Evolutionary conservation across 2,329 filamentous ascomycete species (phyloP).

Genomic region (Leptographium galeiforme): DNA sequence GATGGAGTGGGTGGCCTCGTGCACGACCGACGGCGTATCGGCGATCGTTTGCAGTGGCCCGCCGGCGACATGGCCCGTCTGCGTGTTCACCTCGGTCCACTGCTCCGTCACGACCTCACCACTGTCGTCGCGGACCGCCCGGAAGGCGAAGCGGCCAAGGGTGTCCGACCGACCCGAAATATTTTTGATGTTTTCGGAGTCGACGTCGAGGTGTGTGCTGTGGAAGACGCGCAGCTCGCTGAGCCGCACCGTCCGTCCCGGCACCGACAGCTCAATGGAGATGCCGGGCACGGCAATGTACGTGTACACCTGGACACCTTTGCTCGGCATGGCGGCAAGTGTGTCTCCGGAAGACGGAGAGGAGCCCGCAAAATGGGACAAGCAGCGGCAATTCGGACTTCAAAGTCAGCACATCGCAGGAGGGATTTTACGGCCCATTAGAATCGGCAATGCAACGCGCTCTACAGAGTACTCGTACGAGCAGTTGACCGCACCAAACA

Average conservation of each 20-base stretch:
- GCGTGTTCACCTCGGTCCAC: slow-evolving; percentile 30
- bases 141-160: slow-evolving; percentile 29
- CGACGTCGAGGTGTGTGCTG: slow-evolving; percentile 29
- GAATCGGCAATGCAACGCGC: too few relatives aligned
- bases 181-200: slow-evolving; percentile 26
- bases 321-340: slow-evolving; percentile 24
- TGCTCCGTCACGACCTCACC: slow-evolving; percentile 26
- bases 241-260: slow-evolving; percentile 20
- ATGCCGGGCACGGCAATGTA: slow-evolving; percentile 25
- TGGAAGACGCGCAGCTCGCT: slow-evolving; percentile 21
- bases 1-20: slow-evolving; percentile 21
- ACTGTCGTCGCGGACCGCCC: slow-evolving; percentile 19
- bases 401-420: too few relatives aligned
- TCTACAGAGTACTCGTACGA: too few relatives aligned
- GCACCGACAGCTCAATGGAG: slow-evolving; percentile 30
- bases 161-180: slow-evolving; percentile 28
- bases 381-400: neutral
- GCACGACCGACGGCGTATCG: slow-evolving; percentile 18
- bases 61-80: slow-evolving; percentile 27
- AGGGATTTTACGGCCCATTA: too few relatives aligned
- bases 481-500: too few relatives aligned
- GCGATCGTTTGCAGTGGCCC: slow-evolving; percentile 24
- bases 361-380: neutral
- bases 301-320: slow-evolving; percentile 24
- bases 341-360: too few relatives aligned